Conservation (phyloP, 1,284 basidiomycete genomes). For the Ceratobasidium sp. region DNA sequence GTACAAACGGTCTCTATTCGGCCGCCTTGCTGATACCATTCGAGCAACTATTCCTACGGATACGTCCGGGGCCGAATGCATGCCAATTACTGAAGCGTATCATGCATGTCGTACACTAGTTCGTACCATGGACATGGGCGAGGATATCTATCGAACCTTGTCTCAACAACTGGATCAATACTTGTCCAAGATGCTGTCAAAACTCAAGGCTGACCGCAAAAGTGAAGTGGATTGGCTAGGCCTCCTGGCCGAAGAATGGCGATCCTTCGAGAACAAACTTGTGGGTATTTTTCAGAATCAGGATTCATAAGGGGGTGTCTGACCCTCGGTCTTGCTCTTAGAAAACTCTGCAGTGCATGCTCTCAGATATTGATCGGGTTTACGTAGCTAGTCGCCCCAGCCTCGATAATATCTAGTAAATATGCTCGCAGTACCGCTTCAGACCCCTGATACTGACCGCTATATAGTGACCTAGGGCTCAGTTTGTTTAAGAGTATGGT, state of each 20-base stretch:
- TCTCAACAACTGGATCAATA: constrained; percentile 64
- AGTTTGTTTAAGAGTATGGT: constrained; percentile 65
- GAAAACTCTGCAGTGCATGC: constrained; percentile 65
- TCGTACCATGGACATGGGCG: constrained; percentile 62
- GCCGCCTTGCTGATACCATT: constrained; percentile 55
- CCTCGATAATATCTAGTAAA: constrained; percentile 52
- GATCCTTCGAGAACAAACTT: constrained; percentile 71
- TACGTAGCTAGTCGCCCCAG: constrained; percentile 51
- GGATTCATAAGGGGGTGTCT: background rate
- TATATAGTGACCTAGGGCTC: constrained; percentile 56
- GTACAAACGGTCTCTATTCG: constrained; percentile 43
- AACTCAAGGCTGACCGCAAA: constrained; percentile 54
- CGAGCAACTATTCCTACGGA: constrained; percentile 58
- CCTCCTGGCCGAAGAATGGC: constrained; percentile 64
- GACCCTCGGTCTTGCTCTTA: constrained; percentile 50
- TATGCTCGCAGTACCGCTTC: background rate
- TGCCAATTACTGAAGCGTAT: constrained; percentile 66
- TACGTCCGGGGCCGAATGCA: constrained; percentile 54
- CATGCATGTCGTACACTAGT: constrained; percentile 67
- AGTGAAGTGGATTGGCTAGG: constrained; percentile 62
- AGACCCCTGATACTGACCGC: background rate
- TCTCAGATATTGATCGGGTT: constrained; percentile 63
- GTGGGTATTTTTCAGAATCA: constrained; percentile 57
- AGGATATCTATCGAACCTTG: constrained; percentile 64
- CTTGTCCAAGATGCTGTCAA: constrained; percentile 59